Evolutionary conservation across 1,284 basidiomycete genomes (phyloP), one percentile per base, ranked within the genome.

Genomic region (Ustilago sp.): DNA sequence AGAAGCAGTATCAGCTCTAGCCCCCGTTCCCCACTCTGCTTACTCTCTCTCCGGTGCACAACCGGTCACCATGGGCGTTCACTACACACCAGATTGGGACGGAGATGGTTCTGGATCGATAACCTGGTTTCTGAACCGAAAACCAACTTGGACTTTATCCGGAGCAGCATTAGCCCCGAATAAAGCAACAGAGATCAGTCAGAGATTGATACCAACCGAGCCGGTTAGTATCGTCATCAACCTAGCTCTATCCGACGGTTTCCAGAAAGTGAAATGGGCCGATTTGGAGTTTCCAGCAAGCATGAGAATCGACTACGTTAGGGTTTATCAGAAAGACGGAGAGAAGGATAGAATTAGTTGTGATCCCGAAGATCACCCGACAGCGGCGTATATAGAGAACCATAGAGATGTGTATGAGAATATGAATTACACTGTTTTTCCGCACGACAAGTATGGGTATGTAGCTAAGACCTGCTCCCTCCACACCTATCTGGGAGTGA

Each of bases 261-360:
- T 84, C 59, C 80, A 84, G 39, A 58, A 65, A 19, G 55, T 85
- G 39, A 43, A 65, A 5, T 71, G 63, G 67, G 34, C 31, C n/a
- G 43, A 57, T 8, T 36, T 89, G 32, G 73, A 67, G 11, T 87
- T 88, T 73, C 88, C 88, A 17, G 88, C 88, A 32, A 81, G 86
- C 28, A 81, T 88, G 76, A 81, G 81, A 32, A 31, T 82, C 39
- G 79, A 82, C 45, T 79, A 82, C 32, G 47, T 82, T 0, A 54
- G 78, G 31, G 77, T 85, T 9, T 85, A 84, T 50, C 83, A 85
- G 59, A 64, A 50, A 31, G 65, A 68, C 11, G 81, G 71, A 17
- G 53, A 68, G 39, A 35, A 59, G 28, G 67, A 72, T 45, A 59
- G 75, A 12, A 70, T 80, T 39, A 64, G 63, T 19, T 85, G 83